Conservation (phyloP, 2,329 filamentous ascomycete genomes). For the Clarireedia sp. region DNA sequence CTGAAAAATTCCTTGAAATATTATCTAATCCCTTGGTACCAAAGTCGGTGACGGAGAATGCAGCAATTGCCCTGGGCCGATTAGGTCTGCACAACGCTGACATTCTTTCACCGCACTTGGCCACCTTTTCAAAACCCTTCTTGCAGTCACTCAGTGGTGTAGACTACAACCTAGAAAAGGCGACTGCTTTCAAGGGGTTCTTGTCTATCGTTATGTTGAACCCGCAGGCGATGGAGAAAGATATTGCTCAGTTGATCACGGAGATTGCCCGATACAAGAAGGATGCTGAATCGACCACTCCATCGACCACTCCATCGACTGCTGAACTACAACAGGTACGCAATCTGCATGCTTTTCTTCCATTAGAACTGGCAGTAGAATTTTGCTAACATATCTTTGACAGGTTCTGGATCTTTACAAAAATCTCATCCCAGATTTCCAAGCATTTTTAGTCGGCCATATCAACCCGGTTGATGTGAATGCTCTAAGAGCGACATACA, state of each 20-base stretch:
- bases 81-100: constrained; percentile 74
- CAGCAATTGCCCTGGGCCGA: constrained; percentile 83
- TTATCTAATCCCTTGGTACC: constrained; percentile 80
- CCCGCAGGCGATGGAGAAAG: constrained; percentile 84
- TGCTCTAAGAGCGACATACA: constrained; percentile 26
- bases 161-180: constrained; percentile 86
- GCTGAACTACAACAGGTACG: constrained; percentile 27
- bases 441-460: constrained; percentile 36
- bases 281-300: constrained; percentile 43
- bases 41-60: constrained; percentile 83
- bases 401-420: constrained; percentile 47
- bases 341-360: constrained; percentile 6
- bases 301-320: constrained; percentile 30
- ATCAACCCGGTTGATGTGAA: constrained; percentile 20
- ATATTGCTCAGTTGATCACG: constrained; percentile 71
- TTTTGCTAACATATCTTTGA: constrained; percentile 14
- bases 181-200: constrained; percentile 86
- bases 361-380: no score
- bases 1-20: constrained; percentile 72
- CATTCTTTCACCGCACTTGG: constrained; percentile 68
- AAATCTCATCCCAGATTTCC: constrained; percentile 45
- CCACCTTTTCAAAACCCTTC: constrained; percentile 75
- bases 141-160: constrained; percentile 75
- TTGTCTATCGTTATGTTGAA: constrained; percentile 77
- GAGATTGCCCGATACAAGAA: constrained; percentile 71